Base-by-base conservation (phyloP, 306 rosid genomes). In the Vigna mungo region DNA sequence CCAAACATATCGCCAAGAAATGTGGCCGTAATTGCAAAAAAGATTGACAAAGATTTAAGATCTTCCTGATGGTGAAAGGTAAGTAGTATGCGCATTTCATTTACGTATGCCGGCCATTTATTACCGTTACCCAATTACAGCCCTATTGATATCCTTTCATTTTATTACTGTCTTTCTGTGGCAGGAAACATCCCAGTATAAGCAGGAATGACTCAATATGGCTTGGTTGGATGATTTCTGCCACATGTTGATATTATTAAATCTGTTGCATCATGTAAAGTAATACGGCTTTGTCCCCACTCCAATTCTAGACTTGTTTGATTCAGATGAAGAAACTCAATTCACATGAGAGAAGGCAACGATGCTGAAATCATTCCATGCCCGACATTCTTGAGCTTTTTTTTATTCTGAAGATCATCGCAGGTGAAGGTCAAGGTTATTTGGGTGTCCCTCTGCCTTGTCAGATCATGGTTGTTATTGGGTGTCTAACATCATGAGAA, bases 1-100 rank as follows among this genome's bases (percentile, higher is more conserved):
- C 96, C 97, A 55, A 88, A 54, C 59, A 71, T 90, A 73, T 94
- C 97, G 41, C 97, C 97, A 1, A 90, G 98, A 85, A 95, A 92
- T 81, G 88, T 95, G 82, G 96, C 93, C 77, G 81, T 92, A 82
- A 87, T 95, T 78, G 97, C 98, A 49, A 88, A 86, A 75, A 92
- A 83, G 86, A 58, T 77, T 76, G 76, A 84, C 82, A 18, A 56
- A 65, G 73, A 84, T 78, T 74, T 32, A 68, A 49, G 85, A 48
- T 76, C 76, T 64, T 70, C 81, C 77, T 64, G 64, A 60, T 51
- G 44, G 65, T 78, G 43, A 68, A 72, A 76, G 84, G 86, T 80
- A 53, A 74, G 39, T 30, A 37, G 68, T 61, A 4, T 17, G 17
- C 6, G 1, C 43, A 5, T 20, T 41, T 15, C 46, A 36, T 66